Base-by-base conservation (phyloP, 345 rosid species). In the Firmiana major region DNA sequence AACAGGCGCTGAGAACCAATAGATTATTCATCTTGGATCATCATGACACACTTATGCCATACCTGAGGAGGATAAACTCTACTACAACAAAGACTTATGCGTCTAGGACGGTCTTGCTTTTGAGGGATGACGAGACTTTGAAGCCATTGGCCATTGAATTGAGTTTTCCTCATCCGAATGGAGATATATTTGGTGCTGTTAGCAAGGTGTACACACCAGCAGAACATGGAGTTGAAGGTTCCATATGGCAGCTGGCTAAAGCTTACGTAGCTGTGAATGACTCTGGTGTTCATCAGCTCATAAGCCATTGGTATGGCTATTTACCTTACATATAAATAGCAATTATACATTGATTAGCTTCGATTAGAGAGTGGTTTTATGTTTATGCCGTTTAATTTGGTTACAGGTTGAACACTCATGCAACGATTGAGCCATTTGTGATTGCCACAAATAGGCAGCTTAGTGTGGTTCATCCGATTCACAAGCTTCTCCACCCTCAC, bases 221-320 rank as follows among this genome's bases (percentile, higher is more conserved):
- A 40, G 90, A 88, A 78, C 75, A 87, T 66, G 96, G 94, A 0
- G 84, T 84, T n/a, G 77, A 88, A 77, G 90, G 84, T 75, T 81
- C 92, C 22, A 76, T 90, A 54, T 95, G 99, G 99, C 88, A 89
- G 68, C 84, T 95, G 31, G 97, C 99, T 9, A 95, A 93, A 78
- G 98, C 99, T 79, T 95, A 90, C 68, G 99, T 89, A 0, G 89
- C 88, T 9, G 97, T 92, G 59, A 88, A 89, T 68, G 99, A 95
- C 83, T 92, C 99, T 1, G 98, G 99, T 65, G 76, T 80, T 69
- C 99, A 95, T 78, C 98, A 95, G 75, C 96, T 95, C 40, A 86
- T 95, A 74, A 95, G 98, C 84, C 98, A 95, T 79, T 95, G 97
- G 98, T 95, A 89, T 70, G 82, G 8, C 28, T 26, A 66, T 82